A percentile compares a stretch with the other conserved stretches of the same genome.
Evolutionary conservation across 805 yeast genomes (phyloP).

Genomic region (Lipomyces orientalis): DNA sequence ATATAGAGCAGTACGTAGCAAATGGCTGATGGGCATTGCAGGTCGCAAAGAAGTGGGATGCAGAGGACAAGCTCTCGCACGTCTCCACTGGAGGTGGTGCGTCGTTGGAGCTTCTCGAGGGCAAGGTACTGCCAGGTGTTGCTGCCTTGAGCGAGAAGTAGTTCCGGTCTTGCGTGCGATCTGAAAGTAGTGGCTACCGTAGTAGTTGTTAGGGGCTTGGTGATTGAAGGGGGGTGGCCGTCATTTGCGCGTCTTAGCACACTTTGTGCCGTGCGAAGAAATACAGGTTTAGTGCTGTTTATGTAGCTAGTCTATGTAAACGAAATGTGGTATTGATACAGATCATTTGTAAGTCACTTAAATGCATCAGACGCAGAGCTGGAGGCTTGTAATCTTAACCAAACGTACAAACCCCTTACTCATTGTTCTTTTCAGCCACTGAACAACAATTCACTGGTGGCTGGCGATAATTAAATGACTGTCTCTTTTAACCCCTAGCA

Average conservation of each 20-base stretch:
- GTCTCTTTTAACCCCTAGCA: too few species aligned
- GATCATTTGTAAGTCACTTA: not conserved
- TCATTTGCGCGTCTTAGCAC: not conserved
- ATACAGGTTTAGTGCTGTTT: not conserved
- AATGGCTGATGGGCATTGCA: not conserved
- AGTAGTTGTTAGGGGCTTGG: not conserved
- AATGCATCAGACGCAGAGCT: too few species aligned
- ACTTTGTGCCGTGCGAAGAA: not conserved
- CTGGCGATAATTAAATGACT: too few species aligned
- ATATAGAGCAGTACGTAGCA: constrained; percentile 42
- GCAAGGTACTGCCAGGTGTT: constrained; percentile 98
- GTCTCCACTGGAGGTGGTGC: constrained; percentile 99
- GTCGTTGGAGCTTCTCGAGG: constrained; percentile 96
- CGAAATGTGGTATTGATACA: not conserved
- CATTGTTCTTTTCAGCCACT: too few species aligned
- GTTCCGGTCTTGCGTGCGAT: not conserved
- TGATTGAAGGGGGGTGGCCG: not conserved
- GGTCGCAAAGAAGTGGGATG: constrained; percentile 96
- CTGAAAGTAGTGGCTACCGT: constrained; percentile 26
- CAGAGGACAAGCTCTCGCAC: constrained; percentile 93
- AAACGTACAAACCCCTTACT: too few species aligned
- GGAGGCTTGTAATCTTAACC: not conserved
- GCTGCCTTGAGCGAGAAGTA: constrained; percentile 81
- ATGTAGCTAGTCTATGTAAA: not conserved
- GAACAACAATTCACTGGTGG: too few species aligned